Conservation (phyloP, 805 yeast species). For the Wickerhamiella azyma region DNA sequence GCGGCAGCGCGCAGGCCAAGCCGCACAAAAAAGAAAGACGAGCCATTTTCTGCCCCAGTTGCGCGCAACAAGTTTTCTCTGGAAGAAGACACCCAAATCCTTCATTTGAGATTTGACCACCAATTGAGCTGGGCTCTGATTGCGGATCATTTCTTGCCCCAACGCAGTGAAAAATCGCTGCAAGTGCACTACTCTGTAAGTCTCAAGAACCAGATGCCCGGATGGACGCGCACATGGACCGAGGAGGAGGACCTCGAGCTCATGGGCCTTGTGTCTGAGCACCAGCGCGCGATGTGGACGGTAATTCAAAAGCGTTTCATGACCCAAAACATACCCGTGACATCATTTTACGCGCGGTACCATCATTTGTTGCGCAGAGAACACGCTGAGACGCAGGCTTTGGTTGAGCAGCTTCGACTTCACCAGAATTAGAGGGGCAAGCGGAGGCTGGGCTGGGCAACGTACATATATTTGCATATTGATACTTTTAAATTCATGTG, state of each 20-base stretch:
- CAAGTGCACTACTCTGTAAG: conserved; percentile 36
- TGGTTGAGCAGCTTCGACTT: neutral
- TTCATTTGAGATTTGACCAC: conserved; percentile 48
- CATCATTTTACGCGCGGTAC: conserved; percentile 2
- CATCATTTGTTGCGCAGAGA: neutral
- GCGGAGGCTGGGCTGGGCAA: too few relatives aligned
- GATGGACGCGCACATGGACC: conserved; percentile 4
- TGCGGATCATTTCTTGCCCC: conserved; percentile 47
- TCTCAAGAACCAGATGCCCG: conserved; percentile 12
- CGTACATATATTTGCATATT: neutral
- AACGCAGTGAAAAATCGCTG: conserved; percentile 71
- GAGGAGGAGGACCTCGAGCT: conserved; percentile 6
- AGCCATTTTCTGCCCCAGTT: neutral
- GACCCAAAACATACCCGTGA: neutral
- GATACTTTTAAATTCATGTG: too few relatives aligned
- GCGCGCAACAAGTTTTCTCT: conserved; percentile 18
- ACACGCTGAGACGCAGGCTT: neutral
- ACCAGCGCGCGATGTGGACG: conserved; percentile 12
- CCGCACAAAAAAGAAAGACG: neutral
- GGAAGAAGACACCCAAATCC: conserved; percentile 21
- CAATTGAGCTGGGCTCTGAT: conserved; percentile 76
- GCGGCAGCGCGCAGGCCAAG: neutral
- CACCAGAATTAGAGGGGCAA: neutral
- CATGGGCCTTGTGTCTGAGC: conserved; percentile 7
- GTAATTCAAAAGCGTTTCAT: conserved; percentile 8